Evolutionary conservation across 768 basidiomycete species (phyloP).

Genomic region (Termitomyces sp.): DNA sequence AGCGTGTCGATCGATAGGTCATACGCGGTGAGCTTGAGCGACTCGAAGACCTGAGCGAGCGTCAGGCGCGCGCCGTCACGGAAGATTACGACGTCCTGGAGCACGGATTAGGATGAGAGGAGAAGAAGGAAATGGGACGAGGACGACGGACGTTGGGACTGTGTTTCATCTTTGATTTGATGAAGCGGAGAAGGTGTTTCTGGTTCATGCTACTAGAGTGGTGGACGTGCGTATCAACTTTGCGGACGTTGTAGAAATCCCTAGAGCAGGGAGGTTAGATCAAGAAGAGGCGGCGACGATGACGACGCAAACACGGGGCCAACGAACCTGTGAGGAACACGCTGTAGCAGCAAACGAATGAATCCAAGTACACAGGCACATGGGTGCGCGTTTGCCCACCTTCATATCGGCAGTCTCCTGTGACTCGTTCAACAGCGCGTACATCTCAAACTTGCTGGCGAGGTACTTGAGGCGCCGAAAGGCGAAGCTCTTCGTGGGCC

Average conservation of each 20-base stretch:
- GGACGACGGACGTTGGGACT: slow-evolving; percentile 55
- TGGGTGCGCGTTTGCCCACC: slow-evolving; percentile 29
- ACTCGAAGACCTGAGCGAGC: slow-evolving; percentile 91
- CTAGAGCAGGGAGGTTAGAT: slow-evolving; percentile 34
- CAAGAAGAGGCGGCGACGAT: background rate
- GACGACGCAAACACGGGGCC: slow-evolving; percentile 42
- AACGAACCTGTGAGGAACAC: background rate
- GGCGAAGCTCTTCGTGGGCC: slow-evolving; percentile 94
- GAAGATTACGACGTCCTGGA: slow-evolving; percentile 90
- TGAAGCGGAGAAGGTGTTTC: slow-evolving; percentile 96
- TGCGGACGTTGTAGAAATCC: slow-evolving; percentile 97
- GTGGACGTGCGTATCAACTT: slow-evolving; percentile 98
- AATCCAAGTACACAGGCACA: background rate
- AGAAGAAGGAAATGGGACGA: background rate
- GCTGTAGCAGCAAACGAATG: background rate
- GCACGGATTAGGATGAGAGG: background rate
- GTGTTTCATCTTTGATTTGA: slow-evolving; percentile 97
- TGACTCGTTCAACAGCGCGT: slow-evolving; percentile 85
- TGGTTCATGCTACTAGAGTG: slow-evolving; percentile 99
- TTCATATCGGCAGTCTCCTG: slow-evolving; percentile 97
- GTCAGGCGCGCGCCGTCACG: slow-evolving; percentile 89
- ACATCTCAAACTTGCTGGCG: slow-evolving; percentile 91
- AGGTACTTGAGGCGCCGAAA: slow-evolving; percentile 89
- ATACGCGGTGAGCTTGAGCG: slow-evolving; percentile 90
- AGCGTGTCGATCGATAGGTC: slow-evolving; percentile 98